phyloP scores from a whole-genome alignment of 2,329 filamentous ascomycete species.

The Fusarium floridanum region DNA sequence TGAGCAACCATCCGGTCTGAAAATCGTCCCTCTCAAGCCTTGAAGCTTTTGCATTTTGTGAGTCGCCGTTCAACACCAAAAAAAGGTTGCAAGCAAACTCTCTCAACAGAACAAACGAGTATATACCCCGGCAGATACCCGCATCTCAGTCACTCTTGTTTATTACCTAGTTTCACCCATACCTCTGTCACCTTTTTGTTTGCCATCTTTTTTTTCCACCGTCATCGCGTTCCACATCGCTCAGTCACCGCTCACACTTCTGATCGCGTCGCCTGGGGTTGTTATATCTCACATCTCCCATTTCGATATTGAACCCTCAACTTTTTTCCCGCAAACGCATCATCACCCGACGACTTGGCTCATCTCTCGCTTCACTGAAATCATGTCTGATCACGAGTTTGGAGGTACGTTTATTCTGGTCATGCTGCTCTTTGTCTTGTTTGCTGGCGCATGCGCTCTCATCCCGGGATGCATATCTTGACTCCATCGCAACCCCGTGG shows the following conservation, averaged over 20 bases:
- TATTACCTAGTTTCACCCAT: neutral
- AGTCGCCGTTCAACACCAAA: conserved; percentile 19
- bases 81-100: conserved; percentile 10
- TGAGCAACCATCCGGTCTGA: conserved; percentile 44
- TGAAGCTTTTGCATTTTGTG: neutral
- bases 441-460: conserved; percentile 1
- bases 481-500: conserved; percentile 9
- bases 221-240: conserved; percentile 22
- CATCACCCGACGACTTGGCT: conserved; percentile 10
- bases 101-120: conserved; percentile 10
- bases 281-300: conserved; percentile 21
- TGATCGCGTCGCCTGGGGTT: conserved; percentile 25
- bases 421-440: conserved; percentile 18
- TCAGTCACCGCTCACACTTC: conserved; percentile 21
- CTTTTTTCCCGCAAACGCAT: conserved; percentile 26
- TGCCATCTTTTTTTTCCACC: neutral
- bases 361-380: conserved; percentile 29
- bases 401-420: conserved; percentile 62
- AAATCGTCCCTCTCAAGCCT: conserved; percentile 19
- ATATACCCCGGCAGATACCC: neutral
- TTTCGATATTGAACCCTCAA: neutral
- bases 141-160: neutral
- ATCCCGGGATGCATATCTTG: conserved; percentile 6
- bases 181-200: neutral
- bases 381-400: conserved; percentile 77